Evolutionary conservation across 805 yeast species (phyloP).

Genomic region (Saccharomyces eubayanus): DNA sequence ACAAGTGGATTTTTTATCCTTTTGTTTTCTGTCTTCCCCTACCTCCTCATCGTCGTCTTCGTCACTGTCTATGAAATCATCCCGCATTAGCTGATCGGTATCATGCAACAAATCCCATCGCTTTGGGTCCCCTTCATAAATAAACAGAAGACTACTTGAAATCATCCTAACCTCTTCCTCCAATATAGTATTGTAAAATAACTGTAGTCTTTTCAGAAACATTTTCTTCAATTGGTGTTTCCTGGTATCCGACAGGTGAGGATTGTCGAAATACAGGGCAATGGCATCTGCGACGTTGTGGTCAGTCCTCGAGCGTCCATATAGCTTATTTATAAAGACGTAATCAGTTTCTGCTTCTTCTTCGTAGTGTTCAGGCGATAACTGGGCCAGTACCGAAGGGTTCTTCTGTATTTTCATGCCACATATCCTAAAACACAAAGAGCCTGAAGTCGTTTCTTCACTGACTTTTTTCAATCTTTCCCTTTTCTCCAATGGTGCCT

Average conservation of each 20-base stretch:
- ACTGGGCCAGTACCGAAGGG: background rate
- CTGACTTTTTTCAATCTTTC: slow-evolving; percentile 58
- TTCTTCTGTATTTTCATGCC: slow-evolving; percentile 62
- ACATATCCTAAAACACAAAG: slow-evolving; percentile 68
- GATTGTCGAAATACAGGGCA: slow-evolving; percentile 37
- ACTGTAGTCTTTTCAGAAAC: slow-evolving; percentile 52
- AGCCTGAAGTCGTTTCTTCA: slow-evolving; percentile 68
- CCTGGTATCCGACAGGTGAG: slow-evolving; percentile 27
- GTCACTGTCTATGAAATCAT: slow-evolving; percentile 26
- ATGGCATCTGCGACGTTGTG: slow-evolving; percentile 41
- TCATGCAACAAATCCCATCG: slow-evolving; percentile 42
- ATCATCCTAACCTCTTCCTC: slow-evolving; percentile 55
- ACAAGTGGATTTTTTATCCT: slow-evolving; percentile 17
- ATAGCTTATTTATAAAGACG: slow-evolving; percentile 51
- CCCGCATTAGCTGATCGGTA: slow-evolving; percentile 36
- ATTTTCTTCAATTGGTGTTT: slow-evolving; percentile 35
- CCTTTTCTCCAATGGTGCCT: slow-evolving; percentile 50
- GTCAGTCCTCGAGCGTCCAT: slow-evolving; percentile 53
- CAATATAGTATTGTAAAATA: slow-evolving; percentile 56
- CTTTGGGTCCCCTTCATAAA: slow-evolving; percentile 57
- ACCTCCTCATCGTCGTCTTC: slow-evolving; percentile 31
- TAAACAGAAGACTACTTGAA: slow-evolving; percentile 65
- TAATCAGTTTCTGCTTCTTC: slow-evolving; percentile 36
- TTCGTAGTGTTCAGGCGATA: slow-evolving; percentile 7
- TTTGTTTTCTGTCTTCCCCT: slow-evolving; percentile 20